phyloP scores from a whole-genome alignment of 257 asterid genomes.

The Solanum clarkiae region DNA sequence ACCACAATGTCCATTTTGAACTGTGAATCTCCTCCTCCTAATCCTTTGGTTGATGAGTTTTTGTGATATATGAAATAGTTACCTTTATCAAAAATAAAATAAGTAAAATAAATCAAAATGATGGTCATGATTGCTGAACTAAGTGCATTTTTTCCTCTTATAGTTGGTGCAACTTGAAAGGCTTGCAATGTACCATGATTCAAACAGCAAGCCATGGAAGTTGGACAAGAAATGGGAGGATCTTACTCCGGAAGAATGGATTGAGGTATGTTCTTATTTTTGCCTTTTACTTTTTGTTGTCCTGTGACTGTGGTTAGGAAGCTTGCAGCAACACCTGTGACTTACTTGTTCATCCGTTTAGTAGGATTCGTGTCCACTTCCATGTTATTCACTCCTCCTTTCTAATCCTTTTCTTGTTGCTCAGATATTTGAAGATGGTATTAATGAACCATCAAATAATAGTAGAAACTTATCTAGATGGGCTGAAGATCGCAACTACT shows the following conservation, averaged over 20 bases:
- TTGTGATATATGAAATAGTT: neutral
- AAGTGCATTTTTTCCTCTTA: slow-evolving; percentile 8
- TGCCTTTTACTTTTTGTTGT: neutral
- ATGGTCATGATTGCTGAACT: slow-evolving; percentile 4
- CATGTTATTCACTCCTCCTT: neutral
- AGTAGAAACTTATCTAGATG: slow-evolving; percentile 35
- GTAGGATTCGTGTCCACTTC: neutral
- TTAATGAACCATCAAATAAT: slow-evolving; percentile 49
- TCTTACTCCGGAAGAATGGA: slow-evolving; percentile 87
- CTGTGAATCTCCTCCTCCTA: neutral
- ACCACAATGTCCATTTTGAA: neutral
- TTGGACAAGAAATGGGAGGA: slow-evolving; percentile 93
- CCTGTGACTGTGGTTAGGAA: neutral
- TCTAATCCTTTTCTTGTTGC: neutral
- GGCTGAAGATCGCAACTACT: slow-evolving; percentile 60
- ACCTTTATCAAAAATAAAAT: neutral
- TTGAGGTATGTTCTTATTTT: slow-evolving; percentile 48
- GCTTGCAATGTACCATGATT: slow-evolving; percentile 95
- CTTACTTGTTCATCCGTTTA: neutral
- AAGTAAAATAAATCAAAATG: neutral
- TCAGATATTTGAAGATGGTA: slow-evolving; percentile 94
- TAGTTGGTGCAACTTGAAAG: slow-evolving; percentile 96
- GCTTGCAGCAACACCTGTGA: neutral
- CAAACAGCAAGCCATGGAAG: slow-evolving; percentile 79
- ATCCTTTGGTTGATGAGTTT: neutral